Evolutionary conservation across 1,139 yeast genomes (phyloP).

Genomic region (Eremothecium gossypii): DNA sequence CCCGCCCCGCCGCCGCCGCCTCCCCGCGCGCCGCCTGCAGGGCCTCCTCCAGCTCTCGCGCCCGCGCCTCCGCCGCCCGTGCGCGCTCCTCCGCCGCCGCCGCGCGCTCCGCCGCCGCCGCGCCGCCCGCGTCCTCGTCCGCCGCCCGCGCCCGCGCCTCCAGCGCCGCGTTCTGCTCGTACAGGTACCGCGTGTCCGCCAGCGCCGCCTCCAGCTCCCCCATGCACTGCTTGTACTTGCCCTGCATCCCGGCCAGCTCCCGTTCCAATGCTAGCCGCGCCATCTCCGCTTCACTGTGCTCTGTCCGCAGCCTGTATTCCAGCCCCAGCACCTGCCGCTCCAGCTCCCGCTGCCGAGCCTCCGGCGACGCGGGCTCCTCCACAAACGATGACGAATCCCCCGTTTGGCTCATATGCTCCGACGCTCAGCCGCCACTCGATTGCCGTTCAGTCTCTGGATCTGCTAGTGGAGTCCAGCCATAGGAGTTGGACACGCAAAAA

Average conservation of each 20-base stretch:
- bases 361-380: slow-evolving; percentile 32
- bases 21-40: slow-evolving; percentile 9
- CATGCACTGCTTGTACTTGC: slow-evolving; percentile 20
- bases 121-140: slow-evolving; percentile 6
- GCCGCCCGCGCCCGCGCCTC: slow-evolving; percentile 13
- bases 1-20: slow-evolving; percentile 9
- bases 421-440: too few relatives aligned
- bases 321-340: slow-evolving; percentile 17
- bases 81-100: slow-evolving; percentile 8
- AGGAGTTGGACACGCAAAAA: too few relatives aligned
- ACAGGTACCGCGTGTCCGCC: slow-evolving; percentile 26
- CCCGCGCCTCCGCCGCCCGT: slow-evolving; percentile 18
- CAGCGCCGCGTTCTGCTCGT: slow-evolving; percentile 33
- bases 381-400: slow-evolving; percentile 42
- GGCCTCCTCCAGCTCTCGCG: slow-evolving; percentile 18
- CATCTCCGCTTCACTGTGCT: slow-evolving; percentile 26
- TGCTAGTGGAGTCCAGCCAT: too few relatives aligned
- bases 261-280: slow-evolving; percentile 20
- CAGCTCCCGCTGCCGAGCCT: slow-evolving; percentile 9
- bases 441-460: too few relatives aligned
- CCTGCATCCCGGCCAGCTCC: slow-evolving; percentile 17
- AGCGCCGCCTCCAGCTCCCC: slow-evolving; percentile 23
- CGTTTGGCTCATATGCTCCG: slow-evolving; percentile 15
- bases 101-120: slow-evolving; percentile 23
- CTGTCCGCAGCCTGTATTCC: slow-evolving; percentile 20